Percentiles rank a stretch among this genome's conserved stretches.
Conservation (phyloP, 805 yeast genomes). For the Zygosaccharomyces bailii region DNA sequence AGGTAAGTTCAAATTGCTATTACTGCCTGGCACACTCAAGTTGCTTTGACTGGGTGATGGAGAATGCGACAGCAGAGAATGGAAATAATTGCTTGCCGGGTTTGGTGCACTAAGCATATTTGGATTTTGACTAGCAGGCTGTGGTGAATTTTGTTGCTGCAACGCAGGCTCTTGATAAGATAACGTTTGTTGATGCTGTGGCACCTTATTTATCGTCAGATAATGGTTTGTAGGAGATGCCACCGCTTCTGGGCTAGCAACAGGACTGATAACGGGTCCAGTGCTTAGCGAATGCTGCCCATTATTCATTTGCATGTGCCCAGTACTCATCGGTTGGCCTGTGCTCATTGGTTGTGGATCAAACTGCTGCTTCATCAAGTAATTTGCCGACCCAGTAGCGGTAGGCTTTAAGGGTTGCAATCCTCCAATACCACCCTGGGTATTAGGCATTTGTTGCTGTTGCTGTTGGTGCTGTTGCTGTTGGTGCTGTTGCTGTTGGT, state of each 20-base stretch:
- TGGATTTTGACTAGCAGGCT: slow-evolving; percentile 15
- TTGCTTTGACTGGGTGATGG: slow-evolving; percentile 30
- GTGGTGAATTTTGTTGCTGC: slow-evolving; percentile 18
- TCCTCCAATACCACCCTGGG: slow-evolving; percentile 1
- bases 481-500: slow-evolving; percentile 16
- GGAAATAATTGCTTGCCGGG: slow-evolving; percentile 30
- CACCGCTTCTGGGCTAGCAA: slow-evolving; percentile 10
- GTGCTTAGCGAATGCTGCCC: neutral
- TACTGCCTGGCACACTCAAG: slow-evolving; percentile 12
- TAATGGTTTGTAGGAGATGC: slow-evolving; percentile 20
- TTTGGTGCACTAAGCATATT: slow-evolving; percentile 26
- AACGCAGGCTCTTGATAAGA: slow-evolving; percentile 10
- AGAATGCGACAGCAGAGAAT: slow-evolving; percentile 29
- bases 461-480: slow-evolving; percentile 15
- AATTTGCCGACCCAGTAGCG: slow-evolving; percentile 36
- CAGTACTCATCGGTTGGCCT: neutral
- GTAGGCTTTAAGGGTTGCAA: slow-evolving; percentile 36
- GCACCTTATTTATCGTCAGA: slow-evolving; percentile 10
- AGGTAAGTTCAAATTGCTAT: slow-evolving; percentile 13
- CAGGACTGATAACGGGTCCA: slow-evolving; percentile 7
- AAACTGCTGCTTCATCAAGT: slow-evolving; percentile 30
- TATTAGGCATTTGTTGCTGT: neutral
- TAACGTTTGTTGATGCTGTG: slow-evolving; percentile 30
- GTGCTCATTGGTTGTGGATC: slow-evolving; percentile 6
- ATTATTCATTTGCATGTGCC: neutral